Percentiles rank a stretch among this genome's conserved stretches.
These are phyloP conservation scores for Boletus rubroflammeus DNA, from an alignment of 768 basidiomycete species.

Conservation along the genomic window DNA sequence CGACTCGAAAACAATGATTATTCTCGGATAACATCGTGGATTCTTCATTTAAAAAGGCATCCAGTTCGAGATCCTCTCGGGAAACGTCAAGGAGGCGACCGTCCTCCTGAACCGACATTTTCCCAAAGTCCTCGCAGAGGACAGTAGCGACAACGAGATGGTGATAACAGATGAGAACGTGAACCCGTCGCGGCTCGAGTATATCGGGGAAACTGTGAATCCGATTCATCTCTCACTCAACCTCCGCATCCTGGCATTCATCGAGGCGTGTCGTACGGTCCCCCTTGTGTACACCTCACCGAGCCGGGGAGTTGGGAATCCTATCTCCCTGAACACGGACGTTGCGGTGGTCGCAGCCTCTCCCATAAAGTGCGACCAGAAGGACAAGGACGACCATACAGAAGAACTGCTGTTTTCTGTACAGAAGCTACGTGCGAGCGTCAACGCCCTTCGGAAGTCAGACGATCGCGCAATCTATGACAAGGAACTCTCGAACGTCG, in stretches of 20 bases:
- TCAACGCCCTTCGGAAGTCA: slow-evolving; percentile 50
- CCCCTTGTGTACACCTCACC: slow-evolving; percentile 48
- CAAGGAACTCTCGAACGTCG: slow-evolving; percentile 70
- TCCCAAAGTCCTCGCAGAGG: slow-evolving; percentile 57
- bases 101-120: slow-evolving; percentile 67
- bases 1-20: not conserved
- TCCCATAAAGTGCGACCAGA: slow-evolving; percentile 14
- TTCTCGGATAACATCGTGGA: not conserved
- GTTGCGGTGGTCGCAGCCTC: slow-evolving; percentile 1
- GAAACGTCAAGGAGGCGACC: slow-evolving; percentile 71
- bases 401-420: slow-evolving; percentile 50
- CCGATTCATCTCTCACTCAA: slow-evolving; percentile 80
- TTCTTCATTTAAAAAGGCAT: slow-evolving; percentile 50
- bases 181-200: slow-evolving; percentile 40
- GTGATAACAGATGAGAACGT: slow-evolving; percentile 21
- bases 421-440: slow-evolving; percentile 65
- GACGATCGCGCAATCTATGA: slow-evolving; percentile 58
- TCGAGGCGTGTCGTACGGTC: slow-evolving; percentile 75
- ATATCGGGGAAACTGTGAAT: slow-evolving; percentile 58
- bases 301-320: slow-evolving; percentile 6
- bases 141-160: slow-evolving; percentile 11
- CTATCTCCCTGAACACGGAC: slow-evolving; percentile 8
- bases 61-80: slow-evolving; percentile 63
- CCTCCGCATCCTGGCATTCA: slow-evolving; percentile 82
- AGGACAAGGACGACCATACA: slow-evolving; percentile 41